Evolutionary conservation across 208 protist genomes (phyloP).

Genomic region (Perkinsela sp.): DNA sequence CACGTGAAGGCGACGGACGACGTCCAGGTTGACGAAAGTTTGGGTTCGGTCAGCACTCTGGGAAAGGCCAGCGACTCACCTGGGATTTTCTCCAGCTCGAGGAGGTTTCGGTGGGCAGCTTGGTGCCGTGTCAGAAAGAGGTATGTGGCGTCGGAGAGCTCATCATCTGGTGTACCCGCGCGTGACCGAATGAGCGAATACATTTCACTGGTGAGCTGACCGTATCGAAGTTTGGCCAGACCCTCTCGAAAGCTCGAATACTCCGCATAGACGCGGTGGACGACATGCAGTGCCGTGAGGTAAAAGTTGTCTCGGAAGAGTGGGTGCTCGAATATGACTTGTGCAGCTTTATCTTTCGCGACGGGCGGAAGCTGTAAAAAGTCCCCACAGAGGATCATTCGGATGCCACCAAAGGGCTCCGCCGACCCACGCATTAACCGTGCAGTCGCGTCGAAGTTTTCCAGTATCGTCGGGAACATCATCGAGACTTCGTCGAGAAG

Average conservation of each 20-base stretch:
- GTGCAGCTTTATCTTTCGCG: constrained; percentile 16
- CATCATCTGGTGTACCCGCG: constrained; percentile 3
- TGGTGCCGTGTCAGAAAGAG: background rate
- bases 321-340: constrained; percentile 20
- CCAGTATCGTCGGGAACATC: constrained; percentile 40
- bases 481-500: constrained; percentile 73
- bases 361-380: constrained; percentile 39
- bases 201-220: constrained; percentile 20
- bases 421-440: constrained; percentile 31
- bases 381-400: constrained; percentile 65
- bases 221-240: constrained; percentile 31
- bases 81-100: background rate
- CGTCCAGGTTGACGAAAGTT: background rate
- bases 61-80: background rate
- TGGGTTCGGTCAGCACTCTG: background rate
- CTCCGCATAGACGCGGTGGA: constrained; percentile 20
- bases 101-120: background rate
- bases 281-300: constrained; percentile 29
- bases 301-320: constrained; percentile 39
- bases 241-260: constrained; percentile 14
- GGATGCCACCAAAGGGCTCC: constrained; percentile 58
- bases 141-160: background rate
- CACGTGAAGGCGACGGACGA: background rate
- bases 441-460: constrained; percentile 31
- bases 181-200: constrained; percentile 21